phyloP scores from a whole-genome alignment of 495 filamentous ascomycete species.

The Beverwykella pulmonaria region DNA sequence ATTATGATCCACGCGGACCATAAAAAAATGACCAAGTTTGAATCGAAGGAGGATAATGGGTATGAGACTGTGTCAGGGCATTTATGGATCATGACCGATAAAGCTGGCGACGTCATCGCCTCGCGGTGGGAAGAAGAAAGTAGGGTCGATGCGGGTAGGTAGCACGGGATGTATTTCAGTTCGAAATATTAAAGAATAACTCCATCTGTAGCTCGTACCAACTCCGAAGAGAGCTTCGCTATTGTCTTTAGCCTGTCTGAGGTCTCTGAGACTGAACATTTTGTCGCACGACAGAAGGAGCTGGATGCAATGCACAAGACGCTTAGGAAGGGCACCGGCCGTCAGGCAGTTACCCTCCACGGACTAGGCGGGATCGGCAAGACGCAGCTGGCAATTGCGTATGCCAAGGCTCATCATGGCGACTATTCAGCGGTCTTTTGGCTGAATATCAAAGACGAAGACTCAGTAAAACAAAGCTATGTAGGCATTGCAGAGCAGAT shows the following conservation, averaged over 20 bases:
- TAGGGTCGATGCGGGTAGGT: conserved; percentile 31
- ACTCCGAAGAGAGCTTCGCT: conserved; percentile 23
- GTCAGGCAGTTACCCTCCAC: conserved; percentile 36
- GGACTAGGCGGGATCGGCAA: conserved; percentile 21
- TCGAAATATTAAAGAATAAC: too few relatives aligned
- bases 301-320: conserved; percentile 35
- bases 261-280: conserved; percentile 16
- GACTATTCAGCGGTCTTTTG: conserved; percentile 13
- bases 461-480: conserved; percentile 45
- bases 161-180: too few relatives aligned
- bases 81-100: conserved; percentile 36
- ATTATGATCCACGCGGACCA: conserved; percentile 48
- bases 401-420: not conserved
- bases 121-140: conserved; percentile 25
- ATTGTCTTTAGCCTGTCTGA: conserved; percentile 13
- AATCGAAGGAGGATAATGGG: conserved; percentile 31
- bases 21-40: conserved; percentile 48
- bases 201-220: conserved; percentile 23
- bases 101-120: conserved; percentile 14
- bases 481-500: conserved; percentile 38
- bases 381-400: conserved; percentile 18
- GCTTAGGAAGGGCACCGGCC: conserved; percentile 31
- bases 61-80: conserved; percentile 41
- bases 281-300: conserved; percentile 35
- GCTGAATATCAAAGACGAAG: conserved; percentile 33